Conservation (phyloP, 2,329 filamentous ascomycete genomes). For the Neonectria magnoliae region DNA sequence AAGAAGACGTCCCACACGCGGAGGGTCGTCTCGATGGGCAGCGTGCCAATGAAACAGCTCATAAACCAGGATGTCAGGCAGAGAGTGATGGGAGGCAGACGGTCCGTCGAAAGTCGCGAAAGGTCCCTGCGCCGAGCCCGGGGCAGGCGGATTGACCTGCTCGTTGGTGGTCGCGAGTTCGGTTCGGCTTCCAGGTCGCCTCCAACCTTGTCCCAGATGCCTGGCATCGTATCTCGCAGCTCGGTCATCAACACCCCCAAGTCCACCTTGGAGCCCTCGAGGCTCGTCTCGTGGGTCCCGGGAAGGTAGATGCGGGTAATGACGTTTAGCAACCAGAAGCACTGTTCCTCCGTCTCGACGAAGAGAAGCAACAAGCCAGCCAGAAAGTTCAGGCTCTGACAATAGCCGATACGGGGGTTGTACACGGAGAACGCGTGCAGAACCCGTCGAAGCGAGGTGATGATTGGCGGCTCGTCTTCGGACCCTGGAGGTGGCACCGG, state of each 20-base stretch:
- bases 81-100: constrained; percentile 88
- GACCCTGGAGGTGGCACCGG: constrained; percentile 46
- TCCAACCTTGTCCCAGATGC: constrained; percentile 88
- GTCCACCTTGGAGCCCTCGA: constrained; percentile 93
- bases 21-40: constrained; percentile 90
- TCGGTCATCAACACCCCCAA: constrained; percentile 91
- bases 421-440: constrained; percentile 90
- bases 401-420: constrained; percentile 92
- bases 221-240: constrained; percentile 82
- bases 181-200: constrained; percentile 72
- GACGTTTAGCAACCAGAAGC: constrained; percentile 92
- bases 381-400: constrained; percentile 94
- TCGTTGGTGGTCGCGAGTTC: constrained; percentile 49
- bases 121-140: constrained; percentile 53
- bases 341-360: constrained; percentile 86
- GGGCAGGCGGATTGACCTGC: constrained; percentile 48
- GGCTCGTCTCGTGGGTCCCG: constrained; percentile 88
- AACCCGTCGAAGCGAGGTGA: constrained; percentile 83
- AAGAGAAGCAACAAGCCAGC: constrained; percentile 91
- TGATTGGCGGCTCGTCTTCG: constrained; percentile 76
- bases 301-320: constrained; percentile 90
- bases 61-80: constrained; percentile 98
- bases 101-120: constrained; percentile 55
- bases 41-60: constrained; percentile 92
- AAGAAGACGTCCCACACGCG: constrained; percentile 97